Percentiles rank a stretch among this genome's conserved stretches.
Evolutionary conservation across 768 basidiomycete genomes (phyloP).

Genomic region (Lactarius tabidus): DNA sequence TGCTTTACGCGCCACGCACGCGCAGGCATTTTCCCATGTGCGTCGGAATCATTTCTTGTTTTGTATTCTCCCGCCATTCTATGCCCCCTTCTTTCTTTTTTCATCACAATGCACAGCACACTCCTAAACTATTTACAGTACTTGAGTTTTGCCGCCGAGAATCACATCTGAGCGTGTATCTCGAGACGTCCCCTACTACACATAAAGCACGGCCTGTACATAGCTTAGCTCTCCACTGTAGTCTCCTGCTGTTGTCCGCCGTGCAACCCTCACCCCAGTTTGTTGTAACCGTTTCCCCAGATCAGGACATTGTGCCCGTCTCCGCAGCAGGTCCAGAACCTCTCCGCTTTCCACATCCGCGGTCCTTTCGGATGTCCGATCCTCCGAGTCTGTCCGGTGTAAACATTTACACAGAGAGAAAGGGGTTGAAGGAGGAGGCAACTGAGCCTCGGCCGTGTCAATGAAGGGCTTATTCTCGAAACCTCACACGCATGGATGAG

Average conservation of each 20-base stretch:
- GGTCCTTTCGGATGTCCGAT: background rate
- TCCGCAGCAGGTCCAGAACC: background rate
- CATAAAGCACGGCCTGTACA: background rate
- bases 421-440: background rate
- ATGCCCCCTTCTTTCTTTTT: background rate
- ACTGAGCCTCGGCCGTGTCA: background rate
- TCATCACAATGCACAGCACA: background rate
- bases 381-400: background rate
- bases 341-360: background rate
- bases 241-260: background rate
- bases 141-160: background rate
- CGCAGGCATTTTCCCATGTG: conserved; percentile 7
- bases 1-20: background rate
- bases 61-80: background rate
- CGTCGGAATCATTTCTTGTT: conserved; percentile 8
- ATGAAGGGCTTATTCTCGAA: background rate
- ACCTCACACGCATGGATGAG: background rate
- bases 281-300: background rate
- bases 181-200: background rate
- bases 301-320: background rate
- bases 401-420: background rate
- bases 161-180: background rate
- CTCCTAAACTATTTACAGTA: background rate
- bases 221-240: background rate
- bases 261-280: background rate